Base-by-base conservation (phyloP, 192 early-diverging fungal species). In the Podila epicladia region DNA sequence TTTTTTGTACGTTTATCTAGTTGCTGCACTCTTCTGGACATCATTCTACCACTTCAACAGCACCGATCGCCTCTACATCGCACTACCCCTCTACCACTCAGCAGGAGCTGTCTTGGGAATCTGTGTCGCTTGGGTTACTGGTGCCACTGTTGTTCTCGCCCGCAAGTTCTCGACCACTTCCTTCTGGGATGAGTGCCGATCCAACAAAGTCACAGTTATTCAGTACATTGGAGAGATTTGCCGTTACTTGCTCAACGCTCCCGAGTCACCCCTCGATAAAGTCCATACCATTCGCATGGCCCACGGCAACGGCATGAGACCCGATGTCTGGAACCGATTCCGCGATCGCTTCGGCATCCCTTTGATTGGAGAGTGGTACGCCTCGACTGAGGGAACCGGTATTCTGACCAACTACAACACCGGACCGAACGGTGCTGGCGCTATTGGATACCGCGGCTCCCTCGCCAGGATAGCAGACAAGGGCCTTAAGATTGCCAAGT, bases 161-260 rank as follows among this genome's bases (percentile, higher is more conserved):
- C 83, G 82, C 51, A 91, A 89, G 83, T 93, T 92, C 78, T 90
- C 82, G 4, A 82, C 83, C 13, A 50, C 71, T 9, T 69, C 78
- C 5, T 89, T 88, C 83, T 89, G 87, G 87, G 74, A 89, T 57
- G 88, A 89, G 45, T 88, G 87, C 68, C 65, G 82, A 8, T 65
- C 61, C 64, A 73, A 85, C 67, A 82, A 85, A 13, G 87, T 85
- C 57, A 86, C 83, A 17, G 82, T 80, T 33, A 85, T 89, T 48
- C 77, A 79, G 74, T 92, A 93, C 57, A 91, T 93, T 82, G 91
- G 92, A 35, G 92, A 93, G 71, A 88, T 93, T 41, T 90, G 88
- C 50, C 84, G 93, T 31, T 94, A 92, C 60, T 74, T 94, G 33
- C 65, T 93, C 8, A 82, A 75, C 61, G 83, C 83, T 32, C 89